phyloP scores from a whole-genome alignment of 352 stramenopile species.

The Pythium rhizo-oryzae region DNA sequence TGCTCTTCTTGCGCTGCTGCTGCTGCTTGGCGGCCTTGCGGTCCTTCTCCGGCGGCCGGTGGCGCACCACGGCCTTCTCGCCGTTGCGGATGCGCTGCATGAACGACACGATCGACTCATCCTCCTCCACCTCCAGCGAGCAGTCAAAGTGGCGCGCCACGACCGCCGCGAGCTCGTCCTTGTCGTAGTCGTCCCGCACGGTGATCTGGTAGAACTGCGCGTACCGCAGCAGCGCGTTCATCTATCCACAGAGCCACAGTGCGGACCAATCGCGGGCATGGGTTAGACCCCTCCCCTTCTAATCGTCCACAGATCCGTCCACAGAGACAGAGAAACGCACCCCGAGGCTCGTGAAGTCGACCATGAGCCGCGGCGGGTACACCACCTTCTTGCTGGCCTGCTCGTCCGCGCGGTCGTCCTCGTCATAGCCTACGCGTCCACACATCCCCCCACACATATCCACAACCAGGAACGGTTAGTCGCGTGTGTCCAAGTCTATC shows the following conservation, averaged over 20 bases:
- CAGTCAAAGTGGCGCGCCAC: slow-evolving; percentile 83
- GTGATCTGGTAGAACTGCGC: slow-evolving; percentile 80
- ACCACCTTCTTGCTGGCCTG: slow-evolving; percentile 35
- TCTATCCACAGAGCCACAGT: slow-evolving; percentile 34
- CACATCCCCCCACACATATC: not conserved
- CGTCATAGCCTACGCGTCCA: slow-evolving; percentile 20
- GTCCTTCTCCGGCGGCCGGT: slow-evolving; percentile 61
- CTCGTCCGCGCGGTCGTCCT: slow-evolving; percentile 40
- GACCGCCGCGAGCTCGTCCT: slow-evolving; percentile 75
- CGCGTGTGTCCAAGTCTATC: not conserved
- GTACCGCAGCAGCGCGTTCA: slow-evolving; percentile 77
- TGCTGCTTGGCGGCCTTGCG: slow-evolving; percentile 67
- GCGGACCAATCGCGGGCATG: no score
- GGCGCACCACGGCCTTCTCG: slow-evolving; percentile 62
- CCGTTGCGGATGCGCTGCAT: slow-evolving; percentile 85
- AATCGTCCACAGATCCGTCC: no score
- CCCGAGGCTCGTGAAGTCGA: slow-evolving; percentile 81
- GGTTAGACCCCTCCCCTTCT: not conserved
- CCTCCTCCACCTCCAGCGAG: slow-evolving; percentile 80
- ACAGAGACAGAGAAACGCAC: slow-evolving; percentile 39
- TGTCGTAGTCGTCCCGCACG: slow-evolving; percentile 55
- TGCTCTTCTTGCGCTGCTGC: slow-evolving; percentile 60
- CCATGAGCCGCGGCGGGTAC: slow-evolving; percentile 81
- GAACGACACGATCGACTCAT: slow-evolving; percentile 87
- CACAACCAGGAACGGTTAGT: not conserved